A percentile compares a stretch with the other conserved stretches of the same genome.
phyloP scores from a whole-genome alignment of 805 yeast species.

The Candida andamanensis region DNA sequence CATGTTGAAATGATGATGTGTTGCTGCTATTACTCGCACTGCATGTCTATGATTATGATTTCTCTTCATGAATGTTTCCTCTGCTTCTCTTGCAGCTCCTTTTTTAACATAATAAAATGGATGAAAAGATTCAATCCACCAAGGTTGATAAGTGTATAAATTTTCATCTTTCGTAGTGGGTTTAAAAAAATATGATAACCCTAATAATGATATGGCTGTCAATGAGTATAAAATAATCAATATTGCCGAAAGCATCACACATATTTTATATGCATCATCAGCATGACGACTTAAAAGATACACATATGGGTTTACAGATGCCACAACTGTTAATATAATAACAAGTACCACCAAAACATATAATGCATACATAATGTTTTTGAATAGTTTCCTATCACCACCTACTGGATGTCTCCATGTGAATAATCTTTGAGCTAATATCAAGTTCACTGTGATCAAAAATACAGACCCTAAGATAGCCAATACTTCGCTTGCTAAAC shows the following conservation, averaged over 20 bases:
- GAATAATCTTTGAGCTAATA: constrained; percentile 66
- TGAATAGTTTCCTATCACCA: constrained; percentile 49
- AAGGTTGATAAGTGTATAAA: constrained; percentile 63
- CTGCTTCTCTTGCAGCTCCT: constrained; percentile 47
- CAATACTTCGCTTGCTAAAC: constrained; percentile 54
- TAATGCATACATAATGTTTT: constrained; percentile 43
- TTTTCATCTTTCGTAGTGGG: constrained; percentile 49
- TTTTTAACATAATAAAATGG: constrained; percentile 57
- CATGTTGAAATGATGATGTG: constrained; percentile 35
- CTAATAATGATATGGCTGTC: constrained; percentile 46
- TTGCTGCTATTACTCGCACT: constrained; percentile 58
- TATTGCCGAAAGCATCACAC: constrained; percentile 26
- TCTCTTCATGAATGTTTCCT: constrained; percentile 40
- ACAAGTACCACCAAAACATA: constrained; percentile 52
- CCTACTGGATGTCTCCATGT: constrained; percentile 74
- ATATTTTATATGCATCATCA: constrained; percentile 17
- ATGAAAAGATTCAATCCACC: constrained; percentile 68
- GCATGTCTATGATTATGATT: constrained; percentile 49
- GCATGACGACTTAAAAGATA: constrained; percentile 41
- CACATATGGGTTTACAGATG: constrained; percentile 58
- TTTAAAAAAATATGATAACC: constrained; percentile 47
- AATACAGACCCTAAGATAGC: constrained; percentile 51
- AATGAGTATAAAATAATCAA: constrained; percentile 43
- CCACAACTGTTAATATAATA: constrained; percentile 58
- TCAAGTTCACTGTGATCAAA: constrained; percentile 52